Percentiles rank a stretch among this genome's conserved stretches.
These are phyloP conservation scores for Bullera alba DNA, from an alignment of 768 basidiomycete species.

Conservation along the genomic window DNA sequence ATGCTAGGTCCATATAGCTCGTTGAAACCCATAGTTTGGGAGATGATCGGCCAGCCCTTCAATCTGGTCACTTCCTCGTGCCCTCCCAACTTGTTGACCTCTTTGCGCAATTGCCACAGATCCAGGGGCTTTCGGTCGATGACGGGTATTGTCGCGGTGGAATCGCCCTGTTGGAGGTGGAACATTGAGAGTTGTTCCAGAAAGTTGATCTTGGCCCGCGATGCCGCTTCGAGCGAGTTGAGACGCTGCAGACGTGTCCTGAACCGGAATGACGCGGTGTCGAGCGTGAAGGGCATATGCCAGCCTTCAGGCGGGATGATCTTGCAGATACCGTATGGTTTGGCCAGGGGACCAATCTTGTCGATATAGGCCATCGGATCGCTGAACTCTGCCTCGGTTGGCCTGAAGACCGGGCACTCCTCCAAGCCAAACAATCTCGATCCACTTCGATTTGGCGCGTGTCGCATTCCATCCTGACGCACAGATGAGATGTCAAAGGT, in stretches of 20 bases:
- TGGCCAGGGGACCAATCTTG: slow-evolving; percentile 58
- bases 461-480: slow-evolving; percentile 29
- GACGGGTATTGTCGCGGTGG: slow-evolving; percentile 81
- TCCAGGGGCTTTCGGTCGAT: slow-evolving; percentile 90
- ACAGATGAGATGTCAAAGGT: slow-evolving; percentile 32
- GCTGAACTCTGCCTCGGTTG: slow-evolving; percentile 81
- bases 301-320: slow-evolving; percentile 86
- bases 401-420: slow-evolving; percentile 84
- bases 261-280: slow-evolving; percentile 90
- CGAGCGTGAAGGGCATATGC: slow-evolving; percentile 92
- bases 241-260: slow-evolving; percentile 89
- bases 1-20: slow-evolving; percentile 76
- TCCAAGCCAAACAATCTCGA: slow-evolving; percentile 70
- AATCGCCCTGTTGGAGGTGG: slow-evolving; percentile 90
- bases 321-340: slow-evolving; percentile 85
- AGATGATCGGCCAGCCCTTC: slow-evolving; percentile 84
- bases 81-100: slow-evolving; percentile 82
- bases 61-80: slow-evolving; percentile 64
- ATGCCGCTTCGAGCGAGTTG: slow-evolving; percentile 95
- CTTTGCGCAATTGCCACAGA: slow-evolving; percentile 85
- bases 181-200: slow-evolving; percentile 93
- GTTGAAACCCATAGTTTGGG: slow-evolving; percentile 72
- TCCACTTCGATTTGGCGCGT: slow-evolving; percentile 25
- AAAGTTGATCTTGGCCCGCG: slow-evolving; percentile 93
- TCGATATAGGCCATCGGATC: slow-evolving; percentile 92